Percentiles rank a stretch among this genome's conserved stretches.
These are phyloP conservation scores for Gracilaria domingensis DNA, from an alignment of 23 red algal species.

Conservation along the genomic window DNA sequence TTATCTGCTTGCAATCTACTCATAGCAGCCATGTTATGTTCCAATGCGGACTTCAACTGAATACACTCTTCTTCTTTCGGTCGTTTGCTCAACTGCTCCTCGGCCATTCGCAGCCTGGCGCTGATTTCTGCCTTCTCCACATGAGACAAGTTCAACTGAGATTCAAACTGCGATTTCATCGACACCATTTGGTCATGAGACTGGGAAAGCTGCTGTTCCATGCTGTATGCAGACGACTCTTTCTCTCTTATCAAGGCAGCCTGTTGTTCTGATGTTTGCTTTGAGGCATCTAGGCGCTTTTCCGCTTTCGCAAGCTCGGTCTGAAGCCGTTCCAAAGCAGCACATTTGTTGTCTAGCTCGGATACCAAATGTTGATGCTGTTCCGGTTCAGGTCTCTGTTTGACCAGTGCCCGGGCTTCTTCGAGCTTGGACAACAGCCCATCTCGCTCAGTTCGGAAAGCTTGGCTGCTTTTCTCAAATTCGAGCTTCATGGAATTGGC, in stretches of 20 bases:
- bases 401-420: neutral
- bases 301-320: neutral
- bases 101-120: neutral
- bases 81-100: neutral
- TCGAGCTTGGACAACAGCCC: neutral
- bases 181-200: neutral
- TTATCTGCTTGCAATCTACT: neutral
- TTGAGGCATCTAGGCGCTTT: neutral
- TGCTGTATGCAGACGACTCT: neutral
- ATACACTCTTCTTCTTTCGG: neutral
- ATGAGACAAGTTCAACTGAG: neutral
- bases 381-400: neutral
- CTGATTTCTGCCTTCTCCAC: neutral
- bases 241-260: neutral
- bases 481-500: neutral
- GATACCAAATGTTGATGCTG: neutral
- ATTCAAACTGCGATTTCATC: conserved; percentile 11
- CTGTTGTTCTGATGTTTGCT: neutral
- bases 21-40: neutral
- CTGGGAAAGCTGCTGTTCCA: conserved; percentile 8
- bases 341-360: neutral
- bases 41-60: neutral
- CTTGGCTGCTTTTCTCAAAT: neutral
- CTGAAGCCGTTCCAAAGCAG: neutral
- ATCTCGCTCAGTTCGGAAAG: neutral